Evolutionary conservation across 768 basidiomycete species (phyloP).

Genomic region (Termitomyces sp.): DNA sequence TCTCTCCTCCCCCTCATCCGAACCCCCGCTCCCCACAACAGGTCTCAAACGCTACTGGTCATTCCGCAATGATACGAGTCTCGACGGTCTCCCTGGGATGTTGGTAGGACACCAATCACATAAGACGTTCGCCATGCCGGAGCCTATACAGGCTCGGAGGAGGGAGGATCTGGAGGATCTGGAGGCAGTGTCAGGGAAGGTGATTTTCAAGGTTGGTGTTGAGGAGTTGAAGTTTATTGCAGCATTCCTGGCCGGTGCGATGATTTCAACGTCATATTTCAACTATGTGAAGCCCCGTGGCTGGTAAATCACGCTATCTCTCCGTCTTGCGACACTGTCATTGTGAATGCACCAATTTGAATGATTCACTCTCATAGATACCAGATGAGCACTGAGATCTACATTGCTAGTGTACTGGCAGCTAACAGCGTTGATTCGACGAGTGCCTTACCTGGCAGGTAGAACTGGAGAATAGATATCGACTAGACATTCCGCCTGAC

Average conservation of each 20-base stretch:
- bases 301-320: neutral
- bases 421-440: too few relatives aligned
- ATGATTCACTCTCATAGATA: neutral
- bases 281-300: slow-evolving; percentile 1
- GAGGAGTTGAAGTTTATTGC: slow-evolving; percentile 9
- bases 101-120: slow-evolving; percentile 22
- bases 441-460: too few relatives aligned
- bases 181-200: neutral
- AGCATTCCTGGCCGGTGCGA: slow-evolving; percentile 12
- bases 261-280: slow-evolving; percentile 14
- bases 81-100: slow-evolving; percentile 58
- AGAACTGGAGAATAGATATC: too few relatives aligned
- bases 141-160: neutral
- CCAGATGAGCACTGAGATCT: too few relatives aligned
- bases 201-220: neutral
- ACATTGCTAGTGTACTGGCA: too few relatives aligned
- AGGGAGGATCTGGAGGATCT: slow-evolving; percentile 6
- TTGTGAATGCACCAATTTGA: neutral
- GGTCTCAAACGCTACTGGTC: slow-evolving; percentile 59
- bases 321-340: neutral
- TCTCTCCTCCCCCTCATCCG: neutral
- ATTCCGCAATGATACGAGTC: slow-evolving; percentile 43
- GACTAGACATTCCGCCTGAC: too few relatives aligned
- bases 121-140: slow-evolving; percentile 10
- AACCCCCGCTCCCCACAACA: slow-evolving; percentile 18